A percentile compares a stretch with the other conserved stretches of the same genome.
phyloP scores from a whole-genome alignment of 805 yeast genomes.

The Metschnikowia anglica region DNA sequence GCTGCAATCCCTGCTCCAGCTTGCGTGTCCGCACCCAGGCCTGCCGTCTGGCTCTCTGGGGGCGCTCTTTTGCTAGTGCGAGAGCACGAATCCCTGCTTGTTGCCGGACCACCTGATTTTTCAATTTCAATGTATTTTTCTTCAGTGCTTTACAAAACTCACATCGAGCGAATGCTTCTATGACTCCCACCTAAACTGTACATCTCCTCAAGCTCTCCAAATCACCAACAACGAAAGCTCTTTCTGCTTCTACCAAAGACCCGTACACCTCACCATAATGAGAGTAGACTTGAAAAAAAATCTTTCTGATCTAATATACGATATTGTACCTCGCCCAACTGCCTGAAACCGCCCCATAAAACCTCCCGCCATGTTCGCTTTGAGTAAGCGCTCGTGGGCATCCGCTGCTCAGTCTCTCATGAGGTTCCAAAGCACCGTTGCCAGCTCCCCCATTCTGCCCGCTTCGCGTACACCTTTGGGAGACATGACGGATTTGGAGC shows the following conservation, averaged over 20 bases:
- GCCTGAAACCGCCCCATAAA: not conserved
- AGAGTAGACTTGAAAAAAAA: conserved; percentile 11
- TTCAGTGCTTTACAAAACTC: too few species aligned
- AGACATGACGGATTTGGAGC: conserved; percentile 70
- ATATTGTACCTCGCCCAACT: not conserved
- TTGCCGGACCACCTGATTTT: too few species aligned
- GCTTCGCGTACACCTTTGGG: conserved; percentile 12
- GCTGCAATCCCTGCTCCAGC: too few species aligned
- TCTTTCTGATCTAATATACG: not conserved
- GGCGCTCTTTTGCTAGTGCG: too few species aligned
- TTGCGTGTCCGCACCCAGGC: too few species aligned
- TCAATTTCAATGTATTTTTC: too few species aligned
- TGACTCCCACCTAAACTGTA: too few species aligned
- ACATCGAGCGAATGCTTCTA: too few species aligned
- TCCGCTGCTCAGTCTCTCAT: conserved; percentile 12
- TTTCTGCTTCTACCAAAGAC: conserved; percentile 6
- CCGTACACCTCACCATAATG: conserved; percentile 18
- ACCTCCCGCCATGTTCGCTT: conserved; percentile 17
- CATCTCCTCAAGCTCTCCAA: too few species aligned
- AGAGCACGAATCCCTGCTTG: too few species aligned
- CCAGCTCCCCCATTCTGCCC: conserved; percentile 7
- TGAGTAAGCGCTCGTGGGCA: conserved; percentile 18
- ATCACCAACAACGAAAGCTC: too few species aligned
- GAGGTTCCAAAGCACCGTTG: conserved; percentile 20
- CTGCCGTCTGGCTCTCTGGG: too few species aligned